Evolutionary conservation across 2,329 filamentous ascomycete genomes (phyloP), one percentile per base, ranked within the genome.

Genomic region (Aspergillus sp.): DNA sequence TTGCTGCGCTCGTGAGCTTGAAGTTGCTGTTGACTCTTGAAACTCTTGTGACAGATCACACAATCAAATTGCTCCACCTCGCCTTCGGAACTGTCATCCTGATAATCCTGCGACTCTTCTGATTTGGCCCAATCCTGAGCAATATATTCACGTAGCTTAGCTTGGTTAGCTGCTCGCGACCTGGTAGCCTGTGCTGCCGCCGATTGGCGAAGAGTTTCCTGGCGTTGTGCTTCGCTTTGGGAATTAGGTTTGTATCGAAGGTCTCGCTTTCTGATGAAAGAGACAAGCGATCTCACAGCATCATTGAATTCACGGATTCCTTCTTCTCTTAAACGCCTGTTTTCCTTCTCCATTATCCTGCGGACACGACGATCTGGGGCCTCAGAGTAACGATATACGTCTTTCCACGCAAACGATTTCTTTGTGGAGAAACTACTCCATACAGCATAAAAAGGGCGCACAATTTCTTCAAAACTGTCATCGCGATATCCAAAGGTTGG

Each of bases 1-100:
- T 95, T 98, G 75, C 91, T 97, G 71, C 86, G 89, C 71, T 96
- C 90, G 60, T 98, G 93, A 3, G 86, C 85, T 60, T 94, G 84
- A 51, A 86, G 90, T 62, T 97, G 91, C 55, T 89, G 90, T 63
- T 95, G 87, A 60, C 90, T 97, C 69, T 96, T 87, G 67, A 91
- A 93, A 1, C 63, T 76, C 65, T 85, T 85, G 51, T 76, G 71
- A 60, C 82, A 85, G 5, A 78, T 79, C 30, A 84, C 77, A 54
- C 82, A 85, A 55, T 84, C 81, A 51, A 77, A 82, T 38, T 77
- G 72, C 49, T 82, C 77, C 45, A 79, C 71, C 38, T 77, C 72
- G 30, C 65, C 61, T 47, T 75, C 75, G 2, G 63, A 63, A 47
- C 53, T 78, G 65, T 58, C 67, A 65, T 69, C 59, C n/a, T 69